phyloP scores from a whole-genome alignment of 192 early-diverging fungal genomes.

The Coemansia sp. region DNA sequence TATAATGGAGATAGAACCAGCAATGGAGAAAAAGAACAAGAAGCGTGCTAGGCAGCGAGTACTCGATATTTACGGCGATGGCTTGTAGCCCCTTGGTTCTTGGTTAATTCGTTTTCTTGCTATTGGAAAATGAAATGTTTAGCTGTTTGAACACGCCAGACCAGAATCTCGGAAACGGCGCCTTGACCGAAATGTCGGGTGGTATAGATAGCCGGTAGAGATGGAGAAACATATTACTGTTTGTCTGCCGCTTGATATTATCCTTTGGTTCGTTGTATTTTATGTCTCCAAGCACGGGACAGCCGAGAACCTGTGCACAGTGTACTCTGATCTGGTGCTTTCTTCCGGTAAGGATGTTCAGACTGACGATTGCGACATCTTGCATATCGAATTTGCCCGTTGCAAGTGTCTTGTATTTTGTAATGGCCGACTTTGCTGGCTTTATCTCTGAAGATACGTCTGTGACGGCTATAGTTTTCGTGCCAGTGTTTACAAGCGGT shows the following conservation, averaged over 20 bases:
- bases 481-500: slow-evolving; percentile 11
- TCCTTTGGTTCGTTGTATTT: slow-evolving; percentile 11
- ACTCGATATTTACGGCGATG: slow-evolving; percentile 18
- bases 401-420: slow-evolving; percentile 20
- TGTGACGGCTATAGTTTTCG: neutral
- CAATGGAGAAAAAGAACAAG: slow-evolving; percentile 6
- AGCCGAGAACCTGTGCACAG: slow-evolving; percentile 29
- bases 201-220: slow-evolving; percentile 18
- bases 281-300: slow-evolving; percentile 33
- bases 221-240: slow-evolving; percentile 20
- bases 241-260: neutral
- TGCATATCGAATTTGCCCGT: slow-evolving; percentile 7
- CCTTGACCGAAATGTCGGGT: slow-evolving; percentile 22
- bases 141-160: slow-evolving; percentile 20
- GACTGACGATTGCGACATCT: slow-evolving; percentile 12
- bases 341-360: slow-evolving; percentile 34
- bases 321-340: slow-evolving; percentile 50
- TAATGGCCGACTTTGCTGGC: slow-evolving; percentile 12
- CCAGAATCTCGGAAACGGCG: slow-evolving; percentile 39
- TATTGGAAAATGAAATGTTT: slow-evolving; percentile 2
- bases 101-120: neutral
- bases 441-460: neutral
- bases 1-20: slow-evolving; percentile 1
- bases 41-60: slow-evolving; percentile 14
- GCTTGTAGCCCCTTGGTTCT: neutral